A percentile compares a stretch with the other conserved stretches of the same genome.
These are phyloP conservation scores for Pythium biforme DNA, from an alignment of 352 stramenopile species.

Conservation along the genomic window DNA sequence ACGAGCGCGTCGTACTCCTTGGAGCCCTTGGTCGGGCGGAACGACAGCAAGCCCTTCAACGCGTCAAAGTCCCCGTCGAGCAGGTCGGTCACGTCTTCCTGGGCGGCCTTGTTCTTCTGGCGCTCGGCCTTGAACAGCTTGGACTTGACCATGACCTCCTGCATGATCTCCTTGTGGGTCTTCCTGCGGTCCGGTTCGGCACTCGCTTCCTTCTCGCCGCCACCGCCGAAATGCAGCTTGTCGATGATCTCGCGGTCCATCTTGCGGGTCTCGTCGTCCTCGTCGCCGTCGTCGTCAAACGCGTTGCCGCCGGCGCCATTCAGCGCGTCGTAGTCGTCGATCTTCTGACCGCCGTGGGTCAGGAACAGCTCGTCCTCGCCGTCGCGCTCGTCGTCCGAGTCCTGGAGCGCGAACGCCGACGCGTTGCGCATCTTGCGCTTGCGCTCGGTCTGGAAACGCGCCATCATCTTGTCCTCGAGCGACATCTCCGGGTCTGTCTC, in stretches of 20 bases:
- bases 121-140: conserved; percentile 89
- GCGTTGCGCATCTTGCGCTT: conserved; percentile 85
- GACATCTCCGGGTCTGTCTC: conserved; percentile 84
- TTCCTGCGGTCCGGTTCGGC: conserved; percentile 51
- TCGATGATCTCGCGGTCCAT: conserved; percentile 84
- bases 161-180: conserved; percentile 88
- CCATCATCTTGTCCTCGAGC: conserved; percentile 93
- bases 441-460: conserved; percentile 86
- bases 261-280: conserved; percentile 62
- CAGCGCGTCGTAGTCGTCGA: conserved; percentile 73
- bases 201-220: conserved; percentile 16
- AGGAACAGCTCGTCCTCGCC: conserved; percentile 70
- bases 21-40: conserved; percentile 71
- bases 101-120: conserved; percentile 81
- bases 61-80: conserved; percentile 74
- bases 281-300: conserved; percentile 57
- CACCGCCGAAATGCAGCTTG: conserved; percentile 85
- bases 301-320: conserved; percentile 40
- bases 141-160: conserved; percentile 90
- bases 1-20: conserved; percentile 60
- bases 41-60: conserved; percentile 66
- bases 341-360: conserved; percentile 71
- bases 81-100: conserved; percentile 76
- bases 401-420: conserved; percentile 68
- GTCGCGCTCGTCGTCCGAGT: conserved; percentile 68